Conservation (phyloP, 2,329 filamentous ascomycete species). For the Exophiala lecanii-corni region DNA sequence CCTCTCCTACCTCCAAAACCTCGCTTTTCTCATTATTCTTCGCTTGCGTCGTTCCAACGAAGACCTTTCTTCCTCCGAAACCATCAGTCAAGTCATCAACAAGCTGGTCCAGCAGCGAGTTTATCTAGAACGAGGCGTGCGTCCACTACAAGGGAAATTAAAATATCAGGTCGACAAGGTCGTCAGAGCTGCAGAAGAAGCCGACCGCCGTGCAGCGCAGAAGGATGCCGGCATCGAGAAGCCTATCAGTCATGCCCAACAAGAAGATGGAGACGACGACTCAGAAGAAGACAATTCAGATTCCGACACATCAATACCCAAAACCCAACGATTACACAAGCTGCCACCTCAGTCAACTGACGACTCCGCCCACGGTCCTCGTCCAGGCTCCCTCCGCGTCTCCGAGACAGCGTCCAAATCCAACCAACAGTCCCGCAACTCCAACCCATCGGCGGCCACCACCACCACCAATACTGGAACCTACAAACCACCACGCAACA, state of each 20-base stretch:
- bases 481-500: constrained; percentile 84
- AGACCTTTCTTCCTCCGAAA: constrained; percentile 30
- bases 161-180: constrained; percentile 97
- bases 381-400: not conserved
- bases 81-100: constrained; percentile 59
- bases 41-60: constrained; percentile 57
- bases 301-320: not conserved
- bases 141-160: constrained; percentile 81
- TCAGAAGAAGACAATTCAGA: not conserved
- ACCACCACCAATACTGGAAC: constrained; percentile 51
- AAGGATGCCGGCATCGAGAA: constrained; percentile 1
- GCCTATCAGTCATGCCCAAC: constrained; percentile 9
- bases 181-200: constrained; percentile 76
- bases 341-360: not conserved
- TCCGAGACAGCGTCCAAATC: constrained; percentile 21
- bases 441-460: constrained; percentile 30
- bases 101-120: constrained; percentile 90
- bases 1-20: constrained; percentile 89
- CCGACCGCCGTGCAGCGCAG: constrained; percentile 40
- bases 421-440: constrained; percentile 28
- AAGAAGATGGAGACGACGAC: not conserved
- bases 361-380: not conserved
- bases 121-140: constrained; percentile 87
- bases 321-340: not conserved
- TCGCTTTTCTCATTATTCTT: constrained; percentile 79